phyloP scores from a whole-genome alignment of 345 rosid species.

The Ailanthus altissimus region DNA sequence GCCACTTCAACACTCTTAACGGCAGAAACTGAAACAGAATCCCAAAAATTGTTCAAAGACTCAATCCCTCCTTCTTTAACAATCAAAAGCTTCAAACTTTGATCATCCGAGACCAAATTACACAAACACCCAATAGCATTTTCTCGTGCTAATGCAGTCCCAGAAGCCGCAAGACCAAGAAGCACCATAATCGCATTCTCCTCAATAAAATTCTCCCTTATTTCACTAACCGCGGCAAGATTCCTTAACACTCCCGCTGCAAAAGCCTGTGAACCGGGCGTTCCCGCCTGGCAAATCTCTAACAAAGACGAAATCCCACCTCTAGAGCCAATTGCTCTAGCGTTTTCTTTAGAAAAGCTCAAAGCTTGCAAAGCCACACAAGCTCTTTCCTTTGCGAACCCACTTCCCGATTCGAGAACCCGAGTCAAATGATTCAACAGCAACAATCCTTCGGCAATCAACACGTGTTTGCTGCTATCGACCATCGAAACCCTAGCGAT shows the following conservation, averaged over 20 bases:
- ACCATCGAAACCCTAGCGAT: conserved; percentile 70
- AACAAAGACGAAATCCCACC: conserved; percentile 83
- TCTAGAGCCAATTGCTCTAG: conserved; percentile 78
- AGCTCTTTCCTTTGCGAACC: conserved; percentile 81
- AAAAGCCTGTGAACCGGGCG: conserved; percentile 78
- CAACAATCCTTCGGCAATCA: conserved; percentile 73
- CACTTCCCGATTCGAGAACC: conserved; percentile 81
- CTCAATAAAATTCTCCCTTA: conserved; percentile 68
- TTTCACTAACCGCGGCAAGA: conserved; percentile 58
- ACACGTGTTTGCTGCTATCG: conserved; percentile 76
- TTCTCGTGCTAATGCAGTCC: conserved; percentile 78
- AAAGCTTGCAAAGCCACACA: conserved; percentile 78
- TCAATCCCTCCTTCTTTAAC: conserved; percentile 71
- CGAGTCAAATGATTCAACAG: conserved; percentile 77
- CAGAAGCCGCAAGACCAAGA: conserved; percentile 58
- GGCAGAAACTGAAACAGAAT: conserved; percentile 56
- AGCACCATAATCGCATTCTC: conserved; percentile 68
- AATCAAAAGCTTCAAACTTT: conserved; percentile 55
- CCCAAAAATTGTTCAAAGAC: conserved; percentile 79
- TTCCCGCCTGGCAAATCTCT: conserved; percentile 80
- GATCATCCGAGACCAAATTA: conserved; percentile 59
- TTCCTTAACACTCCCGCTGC: conserved; percentile 86
- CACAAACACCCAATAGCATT: conserved; percentile 74
- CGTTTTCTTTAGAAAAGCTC: conserved; percentile 72
- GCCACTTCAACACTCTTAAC: conserved; percentile 63